Conservation (phyloP, 192 early-diverging fungal species). For the Backusella psychrophila region DNA sequence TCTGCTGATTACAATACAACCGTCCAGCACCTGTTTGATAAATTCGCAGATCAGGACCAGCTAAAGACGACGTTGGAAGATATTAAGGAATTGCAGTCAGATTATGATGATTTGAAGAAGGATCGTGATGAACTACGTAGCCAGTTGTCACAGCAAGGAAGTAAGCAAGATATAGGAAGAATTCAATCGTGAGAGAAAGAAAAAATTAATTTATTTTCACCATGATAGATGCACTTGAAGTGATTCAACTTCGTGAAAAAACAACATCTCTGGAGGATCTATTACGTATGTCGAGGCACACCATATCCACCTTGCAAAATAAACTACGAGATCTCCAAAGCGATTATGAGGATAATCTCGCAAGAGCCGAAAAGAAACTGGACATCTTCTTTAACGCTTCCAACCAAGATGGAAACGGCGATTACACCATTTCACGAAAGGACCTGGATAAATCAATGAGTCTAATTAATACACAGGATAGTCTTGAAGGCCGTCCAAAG, state of each 20-base stretch:
- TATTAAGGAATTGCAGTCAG: constrained; percentile 57
- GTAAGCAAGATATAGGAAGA: background rate
- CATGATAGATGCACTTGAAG: constrained; percentile 22
- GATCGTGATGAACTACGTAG: constrained; percentile 63
- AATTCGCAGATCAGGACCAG: constrained; percentile 80
- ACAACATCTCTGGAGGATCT: constrained; percentile 39
- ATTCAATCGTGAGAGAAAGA: background rate
- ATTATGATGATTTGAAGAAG: constrained; percentile 61
- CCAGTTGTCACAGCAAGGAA: constrained; percentile 60
- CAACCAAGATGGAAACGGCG: constrained; percentile 33
- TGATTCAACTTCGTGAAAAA: constrained; percentile 53
- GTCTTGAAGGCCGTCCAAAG: constrained; percentile 22
- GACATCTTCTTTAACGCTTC: constrained; percentile 14
- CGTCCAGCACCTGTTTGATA: constrained; percentile 69
- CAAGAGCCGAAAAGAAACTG: constrained; percentile 12
- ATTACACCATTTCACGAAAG: background rate
- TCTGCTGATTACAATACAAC: constrained; percentile 53
- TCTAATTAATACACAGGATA: constrained; percentile 31
- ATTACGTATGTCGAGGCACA: constrained; percentile 72
- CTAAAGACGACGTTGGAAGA: constrained; percentile 70
- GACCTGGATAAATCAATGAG: constrained; percentile 23
- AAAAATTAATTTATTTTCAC: background rate
- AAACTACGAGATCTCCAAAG: constrained; percentile 67
- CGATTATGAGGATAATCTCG: constrained; percentile 66
- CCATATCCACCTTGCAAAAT: constrained; percentile 69